Conservation (phyloP, 225 moss, liverwort and hornwort genomes). For the Lunularia cruciata region DNA sequence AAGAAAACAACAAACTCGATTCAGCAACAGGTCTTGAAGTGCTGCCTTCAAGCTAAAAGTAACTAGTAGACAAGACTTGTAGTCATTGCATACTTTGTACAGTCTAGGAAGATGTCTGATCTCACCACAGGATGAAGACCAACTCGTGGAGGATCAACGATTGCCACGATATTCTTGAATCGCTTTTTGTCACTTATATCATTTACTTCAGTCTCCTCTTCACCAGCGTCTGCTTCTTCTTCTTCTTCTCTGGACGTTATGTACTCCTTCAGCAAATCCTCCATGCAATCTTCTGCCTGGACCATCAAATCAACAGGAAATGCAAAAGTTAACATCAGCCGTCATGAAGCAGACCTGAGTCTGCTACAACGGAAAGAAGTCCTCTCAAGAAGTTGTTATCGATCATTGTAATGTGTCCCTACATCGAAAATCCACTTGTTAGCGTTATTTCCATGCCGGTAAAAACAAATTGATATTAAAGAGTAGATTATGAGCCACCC, state of each 20-base stretch:
- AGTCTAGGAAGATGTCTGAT: neutral
- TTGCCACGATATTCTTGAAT: constrained; percentile 85
- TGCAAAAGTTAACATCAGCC: neutral
- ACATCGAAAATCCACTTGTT: too few species aligned
- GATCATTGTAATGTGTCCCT: too few species aligned
- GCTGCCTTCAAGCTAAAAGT: too few species aligned
- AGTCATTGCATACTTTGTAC: too few species aligned
- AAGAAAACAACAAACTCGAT: neutral
- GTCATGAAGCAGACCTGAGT: too few species aligned
- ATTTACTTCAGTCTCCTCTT: constrained; percentile 8
- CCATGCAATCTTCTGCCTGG: constrained; percentile 94
- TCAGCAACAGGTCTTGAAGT: neutral
- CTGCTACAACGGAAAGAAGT: too few species aligned
- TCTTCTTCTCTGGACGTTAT: constrained; percentile 40
- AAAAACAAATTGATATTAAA: too few species aligned
- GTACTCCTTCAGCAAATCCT: constrained; percentile 81
- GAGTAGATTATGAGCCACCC: too few species aligned
- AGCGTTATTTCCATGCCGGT: too few species aligned
- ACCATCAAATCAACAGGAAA: neutral
- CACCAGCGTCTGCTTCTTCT: constrained; percentile 3
- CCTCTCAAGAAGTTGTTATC: too few species aligned
- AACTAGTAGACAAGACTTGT: too few species aligned
- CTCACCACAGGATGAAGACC: constrained; percentile 97
- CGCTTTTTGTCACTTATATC: constrained; percentile 21
- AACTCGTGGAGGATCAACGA: constrained; percentile 97